These are phyloP conservation scores for Solanum raphanifolium DNA, from an alignment of 257 asterid species.

Conservation along the genomic window DNA sequence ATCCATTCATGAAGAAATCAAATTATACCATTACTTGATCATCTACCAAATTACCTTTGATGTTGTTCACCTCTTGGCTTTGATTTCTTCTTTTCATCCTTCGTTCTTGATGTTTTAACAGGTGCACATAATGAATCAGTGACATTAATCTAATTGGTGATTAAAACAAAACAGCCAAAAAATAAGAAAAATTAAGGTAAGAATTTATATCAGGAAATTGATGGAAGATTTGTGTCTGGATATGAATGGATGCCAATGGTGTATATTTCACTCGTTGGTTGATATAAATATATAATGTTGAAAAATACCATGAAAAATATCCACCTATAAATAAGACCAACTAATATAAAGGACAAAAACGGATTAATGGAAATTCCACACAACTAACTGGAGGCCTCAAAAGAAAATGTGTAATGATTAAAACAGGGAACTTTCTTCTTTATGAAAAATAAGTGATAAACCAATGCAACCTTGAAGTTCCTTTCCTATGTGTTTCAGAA, in stretches of 20 bases:
- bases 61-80: neutral
- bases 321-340: neutral
- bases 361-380: neutral
- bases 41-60: neutral
- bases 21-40: neutral
- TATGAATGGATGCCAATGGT: neutral
- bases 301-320: neutral
- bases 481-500: neutral
- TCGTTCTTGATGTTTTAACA: neutral
- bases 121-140: neutral
- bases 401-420: neutral
- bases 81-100: neutral
- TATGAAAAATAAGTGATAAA: neutral
- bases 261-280: neutral
- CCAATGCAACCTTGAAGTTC: neutral
- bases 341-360: neutral
- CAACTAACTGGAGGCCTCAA: neutral
- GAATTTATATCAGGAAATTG: neutral
- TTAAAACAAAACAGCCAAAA: neutral
- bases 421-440: neutral
- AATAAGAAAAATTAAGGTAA: neutral
- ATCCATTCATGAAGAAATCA: neutral
- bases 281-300: neutral
- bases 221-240: neutral
- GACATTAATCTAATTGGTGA: neutral